These are phyloP conservation scores for Schizosaccharomyces cryophilus DNA, from an alignment of 805 yeast species.

Conservation along the genomic window DNA sequence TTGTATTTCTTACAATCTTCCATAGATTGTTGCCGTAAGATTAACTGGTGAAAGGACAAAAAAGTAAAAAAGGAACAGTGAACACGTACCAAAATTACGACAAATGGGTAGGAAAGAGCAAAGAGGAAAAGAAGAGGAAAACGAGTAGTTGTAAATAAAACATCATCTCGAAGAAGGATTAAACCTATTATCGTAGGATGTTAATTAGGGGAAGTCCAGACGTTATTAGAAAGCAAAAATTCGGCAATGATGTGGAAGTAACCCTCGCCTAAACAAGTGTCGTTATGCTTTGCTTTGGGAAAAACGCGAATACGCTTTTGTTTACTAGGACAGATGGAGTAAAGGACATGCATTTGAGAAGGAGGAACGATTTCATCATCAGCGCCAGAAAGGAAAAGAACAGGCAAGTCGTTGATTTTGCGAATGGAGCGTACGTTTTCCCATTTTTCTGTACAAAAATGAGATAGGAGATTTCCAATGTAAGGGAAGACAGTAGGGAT, in stretches of 20 bases:
- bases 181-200: too few species aligned
- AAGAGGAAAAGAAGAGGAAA: too few species aligned
- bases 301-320: constrained; percentile 25
- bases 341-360: constrained; percentile 41
- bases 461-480: constrained; percentile 16
- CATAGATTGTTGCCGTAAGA: too few species aligned
- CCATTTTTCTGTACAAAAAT: constrained; percentile 62
- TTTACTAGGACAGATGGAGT: constrained; percentile 24
- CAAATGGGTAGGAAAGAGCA: too few species aligned
- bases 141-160: too few species aligned
- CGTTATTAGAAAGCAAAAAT: constrained; percentile 15
- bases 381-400: constrained; percentile 45
- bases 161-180: too few species aligned
- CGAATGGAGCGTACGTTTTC: constrained; percentile 39
- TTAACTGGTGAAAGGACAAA: too few species aligned
- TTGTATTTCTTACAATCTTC: too few species aligned
- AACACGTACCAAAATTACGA: too few species aligned
- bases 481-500: constrained; percentile 15
- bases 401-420: constrained; percentile 31
- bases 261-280: constrained; percentile 46
- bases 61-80: too few species aligned
- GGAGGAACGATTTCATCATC: constrained; percentile 88
- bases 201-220: background rate
- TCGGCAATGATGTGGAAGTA: constrained; percentile 52
- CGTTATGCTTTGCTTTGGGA: constrained; percentile 49